A percentile compares a stretch with the other conserved stretches of the same genome.
These are phyloP conservation scores for Kalanchoe fedtschenkoi DNA, from an alignment of 164 flowering plant species.

Conservation along the genomic window DNA sequence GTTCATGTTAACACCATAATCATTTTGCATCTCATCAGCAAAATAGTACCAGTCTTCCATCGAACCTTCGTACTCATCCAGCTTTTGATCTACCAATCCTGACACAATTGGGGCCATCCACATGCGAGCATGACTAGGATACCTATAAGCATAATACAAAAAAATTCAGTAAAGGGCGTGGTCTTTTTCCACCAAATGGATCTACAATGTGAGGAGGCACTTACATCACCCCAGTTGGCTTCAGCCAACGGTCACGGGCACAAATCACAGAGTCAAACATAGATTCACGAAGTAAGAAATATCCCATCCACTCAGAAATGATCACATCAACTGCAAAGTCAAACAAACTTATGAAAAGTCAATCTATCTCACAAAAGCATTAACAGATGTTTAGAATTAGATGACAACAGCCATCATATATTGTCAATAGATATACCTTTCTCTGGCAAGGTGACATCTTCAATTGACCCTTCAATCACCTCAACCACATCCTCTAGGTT, in stretches of 20 bases:
- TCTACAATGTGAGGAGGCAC: conserved; percentile 10
- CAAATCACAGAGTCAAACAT: conserved; percentile 96
- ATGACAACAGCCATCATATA: background rate
- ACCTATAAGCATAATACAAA: conserved; percentile 31
- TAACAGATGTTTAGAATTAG: background rate
- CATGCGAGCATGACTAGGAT: conserved; percentile 98
- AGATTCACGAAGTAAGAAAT: conserved; percentile 91
- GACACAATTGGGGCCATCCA: conserved; percentile 94
- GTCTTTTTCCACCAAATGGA: background rate
- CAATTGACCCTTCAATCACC: conserved; percentile 90
- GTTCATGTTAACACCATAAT: conserved; percentile 89
- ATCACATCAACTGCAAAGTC: conserved; percentile 74
- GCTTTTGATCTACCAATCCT: conserved; percentile 59
- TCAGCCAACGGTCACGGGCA: conserved; percentile 96
- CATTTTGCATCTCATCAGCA: conserved; percentile 45
- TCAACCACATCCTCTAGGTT: conserved; percentile 63
- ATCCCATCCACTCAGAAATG: conserved; percentile 99
- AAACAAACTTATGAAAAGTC: conserved; percentile 1
- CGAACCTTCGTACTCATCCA: conserved; percentile 51
- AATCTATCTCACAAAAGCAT: no score
- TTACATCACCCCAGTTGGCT: conserved; percentile 82
- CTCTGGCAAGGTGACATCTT: conserved; percentile 77
- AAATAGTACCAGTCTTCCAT: conserved; percentile 74
- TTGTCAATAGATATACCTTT: conserved; percentile 40
- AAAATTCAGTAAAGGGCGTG: background rate